These are phyloP conservation scores for Trypanosoma vivax DNA, from an alignment of 208 protist genomes.

Conservation along the genomic window DNA sequence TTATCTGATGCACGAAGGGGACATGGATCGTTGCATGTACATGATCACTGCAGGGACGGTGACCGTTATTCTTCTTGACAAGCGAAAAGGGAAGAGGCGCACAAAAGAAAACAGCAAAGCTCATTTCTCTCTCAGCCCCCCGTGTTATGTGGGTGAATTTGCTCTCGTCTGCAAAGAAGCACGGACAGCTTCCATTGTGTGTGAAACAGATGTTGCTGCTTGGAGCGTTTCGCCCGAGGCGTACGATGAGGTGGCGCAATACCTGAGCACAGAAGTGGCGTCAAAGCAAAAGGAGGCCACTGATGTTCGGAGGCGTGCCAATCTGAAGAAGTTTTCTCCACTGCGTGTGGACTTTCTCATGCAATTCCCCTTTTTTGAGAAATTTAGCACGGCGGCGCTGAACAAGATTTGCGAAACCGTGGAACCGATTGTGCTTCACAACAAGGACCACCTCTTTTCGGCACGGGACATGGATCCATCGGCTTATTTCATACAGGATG, in stretches of 20 bases:
- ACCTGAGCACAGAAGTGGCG: conserved; percentile 63
- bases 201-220: conserved; percentile 76
- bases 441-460: conserved; percentile 65
- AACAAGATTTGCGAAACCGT: conserved; percentile 50
- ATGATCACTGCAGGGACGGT: conserved; percentile 76
- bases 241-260: conserved; percentile 71
- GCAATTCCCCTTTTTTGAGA: conserved; percentile 73
- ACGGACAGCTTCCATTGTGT: conserved; percentile 76
- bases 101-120: conserved; percentile 70
- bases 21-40: conserved; percentile 81
- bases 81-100: conserved; percentile 61
- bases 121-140: conserved; percentile 58
- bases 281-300: conserved; percentile 82
- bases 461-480: conserved; percentile 62
- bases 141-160: conserved; percentile 87
- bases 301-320: conserved; percentile 71
- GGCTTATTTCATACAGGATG: conserved; percentile 82
- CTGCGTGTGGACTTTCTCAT: conserved; percentile 64
- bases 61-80: conserved; percentile 63
- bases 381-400: conserved; percentile 56
- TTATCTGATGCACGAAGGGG: conserved; percentile 88
- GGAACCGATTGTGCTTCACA: conserved; percentile 80
- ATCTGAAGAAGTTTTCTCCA: conserved; percentile 79
- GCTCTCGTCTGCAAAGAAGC: conserved; percentile 86
- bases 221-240: conserved; percentile 75